phyloP scores from a whole-genome alignment of 2,329 filamentous ascomycete genomes.

The Fusarium piperis region DNA sequence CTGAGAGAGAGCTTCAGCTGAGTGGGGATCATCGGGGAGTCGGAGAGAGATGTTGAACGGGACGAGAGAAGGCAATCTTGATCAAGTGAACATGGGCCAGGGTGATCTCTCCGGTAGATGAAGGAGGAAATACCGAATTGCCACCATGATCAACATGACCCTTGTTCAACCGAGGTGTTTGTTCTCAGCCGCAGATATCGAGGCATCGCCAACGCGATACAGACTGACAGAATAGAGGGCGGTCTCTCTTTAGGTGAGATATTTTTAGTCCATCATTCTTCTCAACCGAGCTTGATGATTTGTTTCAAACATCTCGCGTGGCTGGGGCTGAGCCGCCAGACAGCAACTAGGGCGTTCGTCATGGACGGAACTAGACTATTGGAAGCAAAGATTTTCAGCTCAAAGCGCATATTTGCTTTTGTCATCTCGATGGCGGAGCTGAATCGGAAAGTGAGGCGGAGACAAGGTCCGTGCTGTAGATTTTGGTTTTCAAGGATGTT shows the following conservation, averaged over 20 bases:
- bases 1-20: not conserved
- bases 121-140: not conserved
- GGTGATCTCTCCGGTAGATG: not conserved
- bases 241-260: not conserved
- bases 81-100: not conserved
- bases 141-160: not conserved
- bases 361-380: not conserved
- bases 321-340: not conserved
- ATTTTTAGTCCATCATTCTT: not conserved
- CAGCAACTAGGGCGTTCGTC: not conserved
- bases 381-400: not conserved
- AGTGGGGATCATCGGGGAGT: not conserved
- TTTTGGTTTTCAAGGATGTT: not conserved
- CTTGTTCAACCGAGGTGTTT: not conserved
- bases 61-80: not conserved
- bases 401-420: not conserved
- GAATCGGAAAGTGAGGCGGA: not conserved
- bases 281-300: not conserved
- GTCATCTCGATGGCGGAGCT: not conserved
- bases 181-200: not conserved
- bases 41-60: not conserved
- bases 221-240: too few relatives aligned
- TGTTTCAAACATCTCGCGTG: not conserved
- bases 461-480: not conserved
- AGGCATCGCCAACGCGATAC: not conserved